Evolutionary conservation across 2,329 filamentous ascomycete genomes (phyloP).

Genomic region (Teratosphaeria nubilosa): DNA sequence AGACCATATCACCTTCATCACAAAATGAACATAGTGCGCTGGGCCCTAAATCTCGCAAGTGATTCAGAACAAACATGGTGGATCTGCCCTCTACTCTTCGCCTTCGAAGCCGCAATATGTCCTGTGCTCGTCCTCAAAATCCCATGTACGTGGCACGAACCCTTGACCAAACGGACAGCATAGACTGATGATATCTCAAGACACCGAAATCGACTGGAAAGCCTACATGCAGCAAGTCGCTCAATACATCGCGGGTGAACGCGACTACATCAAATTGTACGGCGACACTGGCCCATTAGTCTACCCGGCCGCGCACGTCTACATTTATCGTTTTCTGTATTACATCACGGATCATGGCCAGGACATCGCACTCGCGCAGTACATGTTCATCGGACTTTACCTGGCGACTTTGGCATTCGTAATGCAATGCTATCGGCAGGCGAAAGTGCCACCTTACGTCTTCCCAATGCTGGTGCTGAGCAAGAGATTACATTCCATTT

Average conservation of each 20-base stretch:
- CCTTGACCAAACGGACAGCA: not conserved
- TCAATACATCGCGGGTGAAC: constrained; percentile 71
- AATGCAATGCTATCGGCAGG: constrained; percentile 69
- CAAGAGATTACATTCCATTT: constrained; percentile 89
- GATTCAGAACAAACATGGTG: constrained; percentile 50
- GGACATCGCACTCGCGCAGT: constrained; percentile 71
- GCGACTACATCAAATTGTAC: constrained; percentile 75
- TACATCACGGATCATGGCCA: constrained; percentile 63
- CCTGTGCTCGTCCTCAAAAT: constrained; percentile 67
- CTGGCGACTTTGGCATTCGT: constrained; percentile 64
- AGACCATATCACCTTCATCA: not conserved
- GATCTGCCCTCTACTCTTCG: constrained; percentile 57
- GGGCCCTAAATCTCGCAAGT: constrained; percentile 33
- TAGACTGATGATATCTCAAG: constrained; percentile 32
- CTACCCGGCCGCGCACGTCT: constrained; percentile 89
- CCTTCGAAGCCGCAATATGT: constrained; percentile 63
- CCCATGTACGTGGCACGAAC: constrained; percentile 53
- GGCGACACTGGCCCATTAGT: constrained; percentile 88
- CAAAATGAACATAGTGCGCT: constrained; percentile 27
- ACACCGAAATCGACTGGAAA: constrained; percentile 96
- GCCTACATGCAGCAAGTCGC: constrained; percentile 93
- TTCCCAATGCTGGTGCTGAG: constrained; percentile 78
- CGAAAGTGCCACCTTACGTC: constrained; percentile 75
- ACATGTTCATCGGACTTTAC: constrained; percentile 73
- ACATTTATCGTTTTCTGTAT: constrained; percentile 76